Evolutionary conservation across 2,329 filamentous ascomycete genomes (phyloP).

Genomic region (Sporothrix phasma): DNA sequence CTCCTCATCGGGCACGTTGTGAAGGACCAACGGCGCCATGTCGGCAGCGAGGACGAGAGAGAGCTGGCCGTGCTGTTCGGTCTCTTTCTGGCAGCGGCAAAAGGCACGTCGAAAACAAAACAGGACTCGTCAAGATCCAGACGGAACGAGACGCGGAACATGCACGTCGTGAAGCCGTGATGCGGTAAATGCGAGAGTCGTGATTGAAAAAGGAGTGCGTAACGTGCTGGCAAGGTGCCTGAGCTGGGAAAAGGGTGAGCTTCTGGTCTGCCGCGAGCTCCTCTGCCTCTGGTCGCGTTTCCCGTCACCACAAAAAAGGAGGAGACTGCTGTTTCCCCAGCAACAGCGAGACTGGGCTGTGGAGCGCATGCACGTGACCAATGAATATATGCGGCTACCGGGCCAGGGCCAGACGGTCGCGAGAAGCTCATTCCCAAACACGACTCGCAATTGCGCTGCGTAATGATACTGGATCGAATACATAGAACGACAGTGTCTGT

Average conservation of each 20-base stretch:
- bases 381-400: neutral
- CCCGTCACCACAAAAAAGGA: neutral
- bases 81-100: no score
- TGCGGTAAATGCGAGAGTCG: neutral
- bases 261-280: neutral
- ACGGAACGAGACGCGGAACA: neutral
- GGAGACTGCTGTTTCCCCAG: constrained; percentile 1
- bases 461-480: no score
- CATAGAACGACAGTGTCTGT: no score
- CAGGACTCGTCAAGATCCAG: neutral
- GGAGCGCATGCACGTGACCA: neutral
- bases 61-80: neutral
- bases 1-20: constrained; percentile 60
- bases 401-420: neutral
- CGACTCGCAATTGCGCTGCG: no score
- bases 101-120: neutral
- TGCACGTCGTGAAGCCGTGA: neutral
- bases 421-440: no score
- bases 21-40: constrained; percentile 57
- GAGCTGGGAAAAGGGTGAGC: neutral
- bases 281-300: constrained; percentile 3
- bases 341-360: neutral
- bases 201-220: neutral
- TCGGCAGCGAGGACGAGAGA: neutral
- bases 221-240: neutral